Conservation (phyloP, 2,329 filamentous ascomycete genomes). For the Cladorrhinum sp. region DNA sequence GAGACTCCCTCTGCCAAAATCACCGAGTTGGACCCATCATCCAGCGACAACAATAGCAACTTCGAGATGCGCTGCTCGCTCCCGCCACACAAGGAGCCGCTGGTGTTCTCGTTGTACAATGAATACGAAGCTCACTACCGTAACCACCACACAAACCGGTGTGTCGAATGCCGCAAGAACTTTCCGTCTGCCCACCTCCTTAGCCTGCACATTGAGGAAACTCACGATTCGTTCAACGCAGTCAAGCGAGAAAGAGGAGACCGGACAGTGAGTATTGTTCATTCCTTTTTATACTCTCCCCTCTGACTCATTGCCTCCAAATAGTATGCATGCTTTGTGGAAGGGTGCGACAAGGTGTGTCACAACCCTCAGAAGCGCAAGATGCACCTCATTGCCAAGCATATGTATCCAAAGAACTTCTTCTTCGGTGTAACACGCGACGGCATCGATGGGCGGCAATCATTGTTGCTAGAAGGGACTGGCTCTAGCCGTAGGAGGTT, state of each 20-base stretch:
- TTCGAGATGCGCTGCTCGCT: slow-evolving; percentile 72
- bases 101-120: slow-evolving; percentile 70
- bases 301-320: not conserved
- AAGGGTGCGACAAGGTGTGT: slow-evolving; percentile 82
- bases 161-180: slow-evolving; percentile 79
- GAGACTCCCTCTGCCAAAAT: slow-evolving; percentile 47
- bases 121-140: slow-evolving; percentile 87
- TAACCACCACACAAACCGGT: slow-evolving; percentile 78
- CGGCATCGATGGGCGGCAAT: slow-evolving; percentile 82
- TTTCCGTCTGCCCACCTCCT: slow-evolving; percentile 83
- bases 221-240: slow-evolving; percentile 77
- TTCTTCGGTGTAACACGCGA: slow-evolving; percentile 84
- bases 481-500: slow-evolving; percentile 49
- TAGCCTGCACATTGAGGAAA: slow-evolving; percentile 82
- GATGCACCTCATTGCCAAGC: slow-evolving; percentile 90
- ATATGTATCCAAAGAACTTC: slow-evolving; percentile 84
- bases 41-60: slow-evolving; percentile 33
- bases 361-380: slow-evolving; percentile 78
- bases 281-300: not conserved
- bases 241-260: slow-evolving; percentile 75
- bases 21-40: slow-evolving; percentile 53
- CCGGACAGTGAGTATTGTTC: slow-evolving; percentile 64
- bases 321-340: slow-evolving; percentile 84
- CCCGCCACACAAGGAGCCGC: slow-evolving; percentile 69
- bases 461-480: slow-evolving; percentile 64